Evolutionary conservation across 2,329 filamentous ascomycete species (phyloP).

Genomic region (Fusarium sterilihyphosum): DNA sequence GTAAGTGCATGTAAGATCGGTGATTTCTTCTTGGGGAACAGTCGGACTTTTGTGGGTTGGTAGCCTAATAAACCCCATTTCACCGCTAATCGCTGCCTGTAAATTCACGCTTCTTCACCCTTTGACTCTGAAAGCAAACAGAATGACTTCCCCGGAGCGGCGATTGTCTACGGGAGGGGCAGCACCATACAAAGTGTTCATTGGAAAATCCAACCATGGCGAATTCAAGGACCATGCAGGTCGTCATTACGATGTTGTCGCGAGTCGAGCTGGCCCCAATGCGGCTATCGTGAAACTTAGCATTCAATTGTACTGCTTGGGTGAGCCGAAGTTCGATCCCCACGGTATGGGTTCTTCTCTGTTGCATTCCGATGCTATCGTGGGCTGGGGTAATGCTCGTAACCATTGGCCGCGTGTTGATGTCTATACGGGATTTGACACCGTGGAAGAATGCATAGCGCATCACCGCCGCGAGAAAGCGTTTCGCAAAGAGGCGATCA

Average conservation of each 20-base stretch:
- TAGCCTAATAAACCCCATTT: neutral
- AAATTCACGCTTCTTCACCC: neutral
- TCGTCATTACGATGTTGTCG: neutral
- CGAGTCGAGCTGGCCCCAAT: neutral
- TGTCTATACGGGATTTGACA: conserved; percentile 11
- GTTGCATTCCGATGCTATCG: neutral
- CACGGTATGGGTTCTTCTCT: neutral
- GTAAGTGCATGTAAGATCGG: neutral
- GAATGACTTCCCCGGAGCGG: neutral
- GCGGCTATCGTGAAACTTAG: conserved; percentile 14
- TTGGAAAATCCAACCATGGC: neutral
- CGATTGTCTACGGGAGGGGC: neutral
- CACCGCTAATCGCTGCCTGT: neutral
- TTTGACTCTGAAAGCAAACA: neutral
- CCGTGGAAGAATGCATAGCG: conserved; percentile 20
- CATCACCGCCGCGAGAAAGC: conserved; percentile 25
- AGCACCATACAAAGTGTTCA: neutral
- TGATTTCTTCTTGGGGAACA: neutral
- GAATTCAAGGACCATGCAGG: conserved; percentile 50
- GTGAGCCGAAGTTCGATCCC: neutral
- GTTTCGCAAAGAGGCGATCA: neutral
- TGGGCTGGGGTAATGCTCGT: neutral
- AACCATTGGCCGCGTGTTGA: conserved; percentile 21
- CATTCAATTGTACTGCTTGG: conserved; percentile 28
- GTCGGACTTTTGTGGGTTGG: neutral